These are phyloP conservation scores for Globisporangium spinosum DNA, from an alignment of 352 stramenopile species.

Conservation along the genomic window DNA sequence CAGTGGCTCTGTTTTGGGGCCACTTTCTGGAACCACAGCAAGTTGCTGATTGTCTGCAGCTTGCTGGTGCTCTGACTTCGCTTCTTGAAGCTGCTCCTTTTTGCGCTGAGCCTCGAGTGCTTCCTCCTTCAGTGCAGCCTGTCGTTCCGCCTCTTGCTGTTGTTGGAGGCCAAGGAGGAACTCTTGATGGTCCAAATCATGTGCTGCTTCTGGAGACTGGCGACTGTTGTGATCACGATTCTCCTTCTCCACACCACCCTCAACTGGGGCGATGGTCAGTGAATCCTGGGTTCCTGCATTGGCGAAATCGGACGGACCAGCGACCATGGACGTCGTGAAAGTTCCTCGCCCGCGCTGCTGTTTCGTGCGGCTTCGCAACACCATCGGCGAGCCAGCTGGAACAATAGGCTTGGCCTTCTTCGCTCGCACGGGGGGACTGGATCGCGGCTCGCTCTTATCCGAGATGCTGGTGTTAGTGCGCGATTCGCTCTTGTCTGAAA, in stretches of 20 bases:
- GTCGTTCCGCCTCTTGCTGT: not conserved
- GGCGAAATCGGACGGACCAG: not conserved
- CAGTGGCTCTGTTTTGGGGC: constrained; percentile 12
- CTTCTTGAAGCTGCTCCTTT: not conserved
- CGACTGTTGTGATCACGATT: constrained; percentile 5
- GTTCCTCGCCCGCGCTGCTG: constrained; percentile 8
- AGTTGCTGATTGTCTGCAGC: not conserved
- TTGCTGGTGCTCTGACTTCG: not conserved
- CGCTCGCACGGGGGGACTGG: not conserved
- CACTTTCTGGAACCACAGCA: not conserved
- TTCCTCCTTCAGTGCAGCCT: not conserved
- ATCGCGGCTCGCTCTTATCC: not conserved
- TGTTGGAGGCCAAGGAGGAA: not conserved
- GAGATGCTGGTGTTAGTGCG: not conserved
- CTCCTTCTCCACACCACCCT: constrained; percentile 1
- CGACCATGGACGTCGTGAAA: constrained; percentile 9
- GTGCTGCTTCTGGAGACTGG: constrained; percentile 2
- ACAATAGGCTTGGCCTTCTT: not conserved
- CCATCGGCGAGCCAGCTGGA: not conserved
- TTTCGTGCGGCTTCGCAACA: not conserved
- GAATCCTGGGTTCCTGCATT: not conserved
- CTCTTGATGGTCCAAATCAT: not conserved
- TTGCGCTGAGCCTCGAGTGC: not conserved
- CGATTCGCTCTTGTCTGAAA: no score
- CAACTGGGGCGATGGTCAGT: no score